Percentiles rank a stretch among this genome's conserved stretches.
phyloP scores from a whole-genome alignment of 2,329 filamentous ascomycete species.

The Geoglossum cookeanum region DNA sequence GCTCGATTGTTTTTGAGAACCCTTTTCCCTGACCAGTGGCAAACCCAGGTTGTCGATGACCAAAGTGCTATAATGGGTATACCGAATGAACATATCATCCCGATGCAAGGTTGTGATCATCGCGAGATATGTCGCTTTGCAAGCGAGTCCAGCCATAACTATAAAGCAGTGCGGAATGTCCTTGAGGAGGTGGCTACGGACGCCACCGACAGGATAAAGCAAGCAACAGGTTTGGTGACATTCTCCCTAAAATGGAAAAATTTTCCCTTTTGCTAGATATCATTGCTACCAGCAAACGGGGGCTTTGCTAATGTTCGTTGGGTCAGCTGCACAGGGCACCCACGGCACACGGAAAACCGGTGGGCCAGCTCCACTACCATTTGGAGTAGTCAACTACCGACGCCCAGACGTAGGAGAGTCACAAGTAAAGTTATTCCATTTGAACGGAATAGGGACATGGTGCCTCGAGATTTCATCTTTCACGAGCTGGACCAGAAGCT shows the following conservation, averaged over 20 bases:
- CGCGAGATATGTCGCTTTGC: neutral
- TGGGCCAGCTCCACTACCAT: neutral
- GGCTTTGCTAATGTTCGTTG: neutral
- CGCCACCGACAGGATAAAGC: neutral
- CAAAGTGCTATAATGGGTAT: neutral
- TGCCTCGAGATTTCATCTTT: neutral
- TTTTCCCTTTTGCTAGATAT: too few species aligned
- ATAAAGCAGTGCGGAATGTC: neutral
- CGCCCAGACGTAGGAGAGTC: neutral
- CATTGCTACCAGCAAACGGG: too few species aligned
- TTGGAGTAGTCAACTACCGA: neutral
- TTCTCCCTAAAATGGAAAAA: neutral
- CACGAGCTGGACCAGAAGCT: neutral
- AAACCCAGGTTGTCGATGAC: neutral
- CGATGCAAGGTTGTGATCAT: neutral
- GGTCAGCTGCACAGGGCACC: neutral
- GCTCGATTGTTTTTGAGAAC: neutral
- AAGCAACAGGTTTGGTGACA: neutral
- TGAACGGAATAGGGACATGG: neutral
- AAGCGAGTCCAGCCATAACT: neutral
- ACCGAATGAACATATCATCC: neutral
- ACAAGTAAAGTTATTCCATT: neutral
- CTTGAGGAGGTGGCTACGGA: neutral
- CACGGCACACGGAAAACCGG: neutral
- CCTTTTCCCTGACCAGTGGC: neutral